phyloP scores from a whole-genome alignment of 179 eudicot genomes.

The Beta macrorhiza region DNA sequence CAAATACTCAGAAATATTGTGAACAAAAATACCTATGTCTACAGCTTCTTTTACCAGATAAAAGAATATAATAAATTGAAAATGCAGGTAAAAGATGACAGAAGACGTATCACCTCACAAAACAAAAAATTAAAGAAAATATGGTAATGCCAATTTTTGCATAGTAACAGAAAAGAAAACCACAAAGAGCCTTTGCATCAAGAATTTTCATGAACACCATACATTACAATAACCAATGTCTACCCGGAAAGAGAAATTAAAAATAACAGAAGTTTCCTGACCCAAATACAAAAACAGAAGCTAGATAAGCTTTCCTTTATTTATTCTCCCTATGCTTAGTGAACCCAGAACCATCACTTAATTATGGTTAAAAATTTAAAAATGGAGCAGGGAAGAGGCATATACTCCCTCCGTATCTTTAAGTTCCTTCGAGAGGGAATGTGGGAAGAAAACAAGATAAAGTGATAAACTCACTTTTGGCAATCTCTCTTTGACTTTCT shows the following conservation, averaged over 20 bases:
- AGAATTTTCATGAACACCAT: neutral
- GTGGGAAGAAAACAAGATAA: no score
- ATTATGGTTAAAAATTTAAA: neutral
- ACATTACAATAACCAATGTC: neutral
- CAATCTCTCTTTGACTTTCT: no score
- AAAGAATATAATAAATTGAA: neutral
- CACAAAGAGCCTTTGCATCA: neutral
- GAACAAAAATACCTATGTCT: neutral
- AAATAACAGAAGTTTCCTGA: neutral
- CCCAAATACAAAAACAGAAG: neutral
- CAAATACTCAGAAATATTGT: neutral
- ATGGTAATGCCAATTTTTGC: neutral
- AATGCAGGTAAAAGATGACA: neutral
- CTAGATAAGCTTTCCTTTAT: neutral
- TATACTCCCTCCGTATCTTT: no score
- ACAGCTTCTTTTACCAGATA: slow-evolving; percentile 2
- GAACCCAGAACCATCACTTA: neutral
- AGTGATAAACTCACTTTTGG: no score
- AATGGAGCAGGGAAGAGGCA: neutral
- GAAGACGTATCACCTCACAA: neutral
- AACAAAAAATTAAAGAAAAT: neutral
- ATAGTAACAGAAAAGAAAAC: neutral
- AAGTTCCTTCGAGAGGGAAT: no score
- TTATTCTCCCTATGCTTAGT: neutral
- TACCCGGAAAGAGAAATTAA: no score